Evolutionary conservation across 805 yeast genomes (phyloP).

Genomic region (Debaryomyces prosopidis): DNA sequence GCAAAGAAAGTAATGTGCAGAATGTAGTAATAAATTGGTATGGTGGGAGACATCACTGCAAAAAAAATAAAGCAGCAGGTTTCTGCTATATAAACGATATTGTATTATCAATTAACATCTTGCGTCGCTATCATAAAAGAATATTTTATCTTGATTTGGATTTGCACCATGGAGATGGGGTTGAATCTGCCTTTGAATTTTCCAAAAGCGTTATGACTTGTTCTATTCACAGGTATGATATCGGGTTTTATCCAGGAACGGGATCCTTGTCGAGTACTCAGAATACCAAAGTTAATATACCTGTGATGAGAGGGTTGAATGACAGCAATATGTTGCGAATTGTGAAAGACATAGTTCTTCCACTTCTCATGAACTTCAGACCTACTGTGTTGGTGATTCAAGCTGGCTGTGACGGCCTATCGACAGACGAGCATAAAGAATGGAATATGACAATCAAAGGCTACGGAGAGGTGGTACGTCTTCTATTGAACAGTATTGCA

Average conservation of each 20-base stretch:
- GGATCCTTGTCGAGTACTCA: slow-evolving; percentile 47
- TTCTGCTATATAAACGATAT: slow-evolving; percentile 76
- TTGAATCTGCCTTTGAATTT: slow-evolving; percentile 60
- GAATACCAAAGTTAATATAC: slow-evolving; percentile 48
- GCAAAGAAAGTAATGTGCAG: slow-evolving; percentile 13
- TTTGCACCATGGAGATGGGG: slow-evolving; percentile 83
- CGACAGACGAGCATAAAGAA: slow-evolving; percentile 60
- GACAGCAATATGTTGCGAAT: slow-evolving; percentile 45
- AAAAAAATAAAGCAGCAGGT: slow-evolving; percentile 57
- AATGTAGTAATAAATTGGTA: slow-evolving; percentile 65
- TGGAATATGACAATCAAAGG: slow-evolving; percentile 70
- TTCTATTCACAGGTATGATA: slow-evolving; percentile 63
- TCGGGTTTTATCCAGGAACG: slow-evolving; percentile 75
- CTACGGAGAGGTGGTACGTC: slow-evolving; percentile 33
- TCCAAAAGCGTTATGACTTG: slow-evolving; percentile 58
- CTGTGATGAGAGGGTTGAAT: slow-evolving; percentile 55
- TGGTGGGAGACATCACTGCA: slow-evolving; percentile 79
- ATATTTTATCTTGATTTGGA: slow-evolving; percentile 71
- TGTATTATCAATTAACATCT: slow-evolving; percentile 52
- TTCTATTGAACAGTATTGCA: slow-evolving; percentile 18
- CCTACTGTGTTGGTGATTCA: slow-evolving; percentile 64
- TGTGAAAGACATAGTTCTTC: slow-evolving; percentile 41
- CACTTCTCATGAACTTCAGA: slow-evolving; percentile 33
- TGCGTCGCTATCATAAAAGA: slow-evolving; percentile 46
- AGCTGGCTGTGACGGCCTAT: slow-evolving; percentile 74